Evolutionary conservation across 169 alveolate species (phyloP).

Genomic region (Neospora caninum): DNA sequence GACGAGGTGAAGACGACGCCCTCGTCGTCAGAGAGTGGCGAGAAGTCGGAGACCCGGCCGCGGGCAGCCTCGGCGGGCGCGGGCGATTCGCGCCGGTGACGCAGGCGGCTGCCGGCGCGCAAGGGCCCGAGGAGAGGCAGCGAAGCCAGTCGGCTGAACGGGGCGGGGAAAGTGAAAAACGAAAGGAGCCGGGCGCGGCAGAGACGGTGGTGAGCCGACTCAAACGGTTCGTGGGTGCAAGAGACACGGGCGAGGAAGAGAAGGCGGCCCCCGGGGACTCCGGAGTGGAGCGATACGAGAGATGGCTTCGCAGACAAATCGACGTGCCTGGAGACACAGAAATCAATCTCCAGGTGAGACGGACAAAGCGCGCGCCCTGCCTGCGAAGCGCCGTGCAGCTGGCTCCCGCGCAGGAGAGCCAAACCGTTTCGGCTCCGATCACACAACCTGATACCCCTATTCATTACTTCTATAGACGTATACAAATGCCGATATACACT

Average conservation of each 20-base stretch:
- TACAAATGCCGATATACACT: not conserved
- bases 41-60: not conserved
- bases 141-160: not conserved
- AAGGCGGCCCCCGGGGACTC: not conserved
- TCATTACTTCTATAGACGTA: not conserved
- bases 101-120: not conserved
- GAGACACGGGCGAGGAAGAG: not conserved
- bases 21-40: not conserved
- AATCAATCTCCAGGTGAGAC: constrained; percentile 63
- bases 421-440: not conserved
- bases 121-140: constrained; percentile 10
- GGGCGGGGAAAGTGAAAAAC: not conserved
- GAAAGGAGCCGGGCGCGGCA: not conserved
- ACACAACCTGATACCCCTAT: not conserved
- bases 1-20: not conserved
- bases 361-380: no score
- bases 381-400: no score
- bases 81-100: constrained; percentile 49
- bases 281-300: constrained; percentile 46
- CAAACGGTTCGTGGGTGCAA: not conserved
- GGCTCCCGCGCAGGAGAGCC: not conserved
- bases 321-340: constrained; percentile 70
- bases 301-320: constrained; percentile 65
- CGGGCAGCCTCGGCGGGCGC: constrained; percentile 48
- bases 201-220: not conserved